Percentiles rank a stretch among this genome's conserved stretches.
Conservation (phyloP, 805 yeast species). For the Barnettozyma populi region DNA sequence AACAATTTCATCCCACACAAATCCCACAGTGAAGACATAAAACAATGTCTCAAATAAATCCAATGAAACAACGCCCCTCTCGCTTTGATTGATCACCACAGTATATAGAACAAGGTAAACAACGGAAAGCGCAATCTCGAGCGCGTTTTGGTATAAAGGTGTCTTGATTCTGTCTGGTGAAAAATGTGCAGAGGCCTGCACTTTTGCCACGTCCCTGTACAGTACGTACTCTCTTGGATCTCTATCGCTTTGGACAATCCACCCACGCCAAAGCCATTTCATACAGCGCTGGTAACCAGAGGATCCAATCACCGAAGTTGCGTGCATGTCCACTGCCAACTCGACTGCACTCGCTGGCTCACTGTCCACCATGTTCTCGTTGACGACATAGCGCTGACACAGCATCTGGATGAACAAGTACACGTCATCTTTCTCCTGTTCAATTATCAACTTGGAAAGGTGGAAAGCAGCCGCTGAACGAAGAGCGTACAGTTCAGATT, state of each 20-base stretch:
- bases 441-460: conserved; percentile 66
- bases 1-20: conserved; percentile 57
- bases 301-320: conserved; percentile 69
- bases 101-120: conserved; percentile 60
- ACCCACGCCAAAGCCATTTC: conserved; percentile 90
- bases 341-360: conserved; percentile 74
- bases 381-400: conserved; percentile 67
- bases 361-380: conserved; percentile 54
- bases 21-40: conserved; percentile 62
- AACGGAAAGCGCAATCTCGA: conserved; percentile 65
- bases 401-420: conserved; percentile 70
- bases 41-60: conserved; percentile 50
- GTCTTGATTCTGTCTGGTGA: conserved; percentile 81
- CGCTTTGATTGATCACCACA: conserved; percentile 53
- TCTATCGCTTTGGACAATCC: conserved; percentile 72
- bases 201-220: conserved; percentile 54
- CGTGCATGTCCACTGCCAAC: conserved; percentile 80
- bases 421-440: conserved; percentile 45
- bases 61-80: conserved; percentile 30
- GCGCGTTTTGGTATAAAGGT: conserved; percentile 71
- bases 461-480: conserved; percentile 69
- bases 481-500: conserved; percentile 54
- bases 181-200: conserved; percentile 56
- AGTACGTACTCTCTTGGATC: conserved; percentile 67
- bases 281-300: conserved; percentile 82